These are phyloP conservation scores for Orychophragmus violaceus DNA, from an alignment of 345 rosid genomes.

Conservation along the genomic window DNA sequence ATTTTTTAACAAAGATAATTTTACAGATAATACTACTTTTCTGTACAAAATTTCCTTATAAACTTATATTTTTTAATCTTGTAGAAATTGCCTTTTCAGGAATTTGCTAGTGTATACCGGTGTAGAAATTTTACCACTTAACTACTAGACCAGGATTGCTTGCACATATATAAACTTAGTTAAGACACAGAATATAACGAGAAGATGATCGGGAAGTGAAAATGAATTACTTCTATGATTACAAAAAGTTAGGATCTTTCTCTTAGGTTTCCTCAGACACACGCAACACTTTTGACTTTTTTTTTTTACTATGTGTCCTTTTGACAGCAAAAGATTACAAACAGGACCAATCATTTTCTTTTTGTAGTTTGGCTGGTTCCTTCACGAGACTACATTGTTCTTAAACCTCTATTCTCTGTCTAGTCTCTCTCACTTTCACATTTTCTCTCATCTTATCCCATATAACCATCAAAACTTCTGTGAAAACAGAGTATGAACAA, in stretches of 20 bases:
- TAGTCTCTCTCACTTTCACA: conserved; percentile 6
- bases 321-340: conserved; percentile 32
- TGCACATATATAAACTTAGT: too few species aligned
- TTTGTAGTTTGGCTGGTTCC: conserved; percentile 34
- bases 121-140: too few species aligned
- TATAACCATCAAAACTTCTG: conserved; percentile 12
- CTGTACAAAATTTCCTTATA: too few species aligned
- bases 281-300: conserved; percentile 30
- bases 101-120: too few species aligned
- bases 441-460: conserved; percentile 28
- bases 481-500: conserved; percentile 2
- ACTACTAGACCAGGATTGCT: too few species aligned
- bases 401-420: neutral
- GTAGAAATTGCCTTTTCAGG: too few species aligned
- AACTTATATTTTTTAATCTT: too few species aligned
- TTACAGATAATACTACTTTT: too few species aligned
- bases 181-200: neutral
- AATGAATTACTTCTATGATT: neutral
- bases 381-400: conserved; percentile 31
- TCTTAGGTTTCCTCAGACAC: conserved; percentile 26
- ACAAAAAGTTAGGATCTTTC: neutral
- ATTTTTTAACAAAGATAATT: too few species aligned
- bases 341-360: conserved; percentile 29
- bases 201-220: neutral
- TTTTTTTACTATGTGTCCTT: conserved; percentile 6